These are phyloP conservation scores for Rubia balearica DNA, from an alignment of 305 asterid species.

Conservation along the genomic window DNA sequence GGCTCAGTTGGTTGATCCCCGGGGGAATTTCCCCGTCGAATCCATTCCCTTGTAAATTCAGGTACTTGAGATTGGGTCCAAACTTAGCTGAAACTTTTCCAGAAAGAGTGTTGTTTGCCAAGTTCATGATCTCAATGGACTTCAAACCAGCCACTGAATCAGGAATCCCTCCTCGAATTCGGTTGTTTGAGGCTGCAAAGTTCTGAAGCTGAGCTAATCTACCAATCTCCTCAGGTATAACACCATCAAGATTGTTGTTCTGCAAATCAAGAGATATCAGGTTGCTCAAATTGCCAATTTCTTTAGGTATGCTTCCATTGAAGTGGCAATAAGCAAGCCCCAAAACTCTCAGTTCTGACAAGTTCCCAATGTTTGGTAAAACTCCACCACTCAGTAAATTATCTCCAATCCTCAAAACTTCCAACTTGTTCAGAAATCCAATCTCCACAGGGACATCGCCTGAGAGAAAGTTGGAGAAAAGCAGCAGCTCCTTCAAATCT, in stretches of 20 bases:
- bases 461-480: conserved; percentile 52
- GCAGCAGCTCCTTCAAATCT: conserved; percentile 45
- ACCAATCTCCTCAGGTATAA: conserved; percentile 56
- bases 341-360: conserved; percentile 49
- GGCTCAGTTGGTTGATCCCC: conserved; percentile 39
- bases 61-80: conserved; percentile 43
- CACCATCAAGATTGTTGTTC: conserved; percentile 46
- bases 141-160: conserved; percentile 37
- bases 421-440: conserved; percentile 43
- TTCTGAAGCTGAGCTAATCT: conserved; percentile 43
- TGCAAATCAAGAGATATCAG: conserved; percentile 54
- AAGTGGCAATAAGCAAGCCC: conserved; percentile 66
- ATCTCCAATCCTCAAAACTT: conserved; percentile 71
- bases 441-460: conserved; percentile 59
- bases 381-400: conserved; percentile 54
- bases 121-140: conserved; percentile 58
- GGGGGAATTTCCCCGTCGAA: conserved; percentile 57
- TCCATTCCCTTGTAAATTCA: conserved; percentile 62
- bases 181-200: conserved; percentile 66
- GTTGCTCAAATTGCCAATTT: conserved; percentile 53
- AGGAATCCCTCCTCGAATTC: conserved; percentile 55
- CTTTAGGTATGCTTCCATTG: conserved; percentile 63
- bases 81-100: conserved; percentile 54
- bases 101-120: conserved; percentile 74
- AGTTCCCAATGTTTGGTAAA: conserved; percentile 36